These are phyloP conservation scores for Amphibolis antarctica DNA, from an alignment of 106 monocot species.

Conservation along the genomic window DNA sequence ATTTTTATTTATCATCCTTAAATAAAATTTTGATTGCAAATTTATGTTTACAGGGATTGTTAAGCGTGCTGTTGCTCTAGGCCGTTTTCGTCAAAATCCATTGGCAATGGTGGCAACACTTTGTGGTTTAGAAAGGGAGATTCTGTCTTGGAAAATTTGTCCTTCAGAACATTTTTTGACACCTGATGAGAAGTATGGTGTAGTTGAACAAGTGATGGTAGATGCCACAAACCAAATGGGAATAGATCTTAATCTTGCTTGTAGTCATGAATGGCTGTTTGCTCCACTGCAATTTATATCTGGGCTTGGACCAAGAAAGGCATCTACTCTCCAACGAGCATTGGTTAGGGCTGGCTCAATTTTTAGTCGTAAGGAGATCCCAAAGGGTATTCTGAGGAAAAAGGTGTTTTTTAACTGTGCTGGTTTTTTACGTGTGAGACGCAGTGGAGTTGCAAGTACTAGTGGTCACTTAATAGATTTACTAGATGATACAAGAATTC, in stretches of 20 bases:
- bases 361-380: conserved; percentile 66
- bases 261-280: conserved; percentile 96
- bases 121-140: conserved; percentile 85
- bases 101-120: conserved; percentile 93
- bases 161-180: conserved; percentile 63
- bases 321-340: conserved; percentile 70
- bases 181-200: conserved; percentile 86
- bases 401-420: conserved; percentile 78
- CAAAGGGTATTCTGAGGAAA: conserved; percentile 62
- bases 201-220: conserved; percentile 96
- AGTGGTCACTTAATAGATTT: conserved; percentile 72
- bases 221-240: conserved; percentile 94
- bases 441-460: conserved; percentile 54
- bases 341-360: conserved; percentile 69
- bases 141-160: conserved; percentile 91
- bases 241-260: conserved; percentile 82
- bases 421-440: conserved; percentile 80
- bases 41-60: conserved; percentile 55
- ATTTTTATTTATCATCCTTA: background rate
- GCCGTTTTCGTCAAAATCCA: conserved; percentile 90
- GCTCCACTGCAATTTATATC: conserved; percentile 85
- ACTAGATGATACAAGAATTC: conserved; percentile 94
- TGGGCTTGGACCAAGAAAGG: conserved; percentile 85
- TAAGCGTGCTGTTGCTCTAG: conserved; percentile 88
- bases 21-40: background rate